Conservation (phyloP, 345 rosid genomes). For the Pistacia atlantica region DNA sequence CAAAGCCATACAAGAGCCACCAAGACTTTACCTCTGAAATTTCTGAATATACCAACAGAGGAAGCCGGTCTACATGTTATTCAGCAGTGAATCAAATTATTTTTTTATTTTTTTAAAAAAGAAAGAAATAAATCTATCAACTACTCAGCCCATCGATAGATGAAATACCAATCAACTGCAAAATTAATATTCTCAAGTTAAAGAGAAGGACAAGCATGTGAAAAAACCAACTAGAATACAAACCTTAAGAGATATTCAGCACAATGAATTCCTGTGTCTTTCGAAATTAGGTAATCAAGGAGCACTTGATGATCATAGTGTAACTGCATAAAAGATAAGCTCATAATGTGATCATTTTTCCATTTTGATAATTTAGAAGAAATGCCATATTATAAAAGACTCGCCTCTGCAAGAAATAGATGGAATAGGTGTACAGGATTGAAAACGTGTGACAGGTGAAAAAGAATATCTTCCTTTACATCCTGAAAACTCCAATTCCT, state of each 20-base stretch:
- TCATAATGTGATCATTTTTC: constrained; percentile 7
- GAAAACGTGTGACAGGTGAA: constrained; percentile 50
- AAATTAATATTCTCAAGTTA: constrained; percentile 9
- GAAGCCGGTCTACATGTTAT: too few species aligned
- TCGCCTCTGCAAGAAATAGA: constrained; percentile 78
- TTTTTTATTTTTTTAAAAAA: not conserved
- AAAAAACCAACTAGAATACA: constrained; percentile 19
- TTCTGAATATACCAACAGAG: too few species aligned
- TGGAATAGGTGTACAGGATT: constrained; percentile 72
- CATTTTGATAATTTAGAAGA: not conserved
- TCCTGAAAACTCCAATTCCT: constrained; percentile 36
- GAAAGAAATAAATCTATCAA: constrained; percentile 2
- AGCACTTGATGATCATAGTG: constrained; percentile 91
- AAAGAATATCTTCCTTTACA: constrained; percentile 34
- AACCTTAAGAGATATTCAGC: constrained; percentile 86
- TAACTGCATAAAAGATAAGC: constrained; percentile 45
- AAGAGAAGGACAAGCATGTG: constrained; percentile 2
- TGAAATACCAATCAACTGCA: not conserved
- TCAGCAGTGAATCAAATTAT: not conserved
- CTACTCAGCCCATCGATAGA: not conserved
- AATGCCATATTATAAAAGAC: constrained; percentile 12
- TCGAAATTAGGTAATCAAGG: constrained; percentile 90
- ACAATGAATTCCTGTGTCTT: constrained; percentile 68
- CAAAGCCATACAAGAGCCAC: too few species aligned
- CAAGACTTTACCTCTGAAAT: too few species aligned